Base-by-base conservation (phyloP, 768 basidiomycete genomes). In the Mycena filopes region DNA sequence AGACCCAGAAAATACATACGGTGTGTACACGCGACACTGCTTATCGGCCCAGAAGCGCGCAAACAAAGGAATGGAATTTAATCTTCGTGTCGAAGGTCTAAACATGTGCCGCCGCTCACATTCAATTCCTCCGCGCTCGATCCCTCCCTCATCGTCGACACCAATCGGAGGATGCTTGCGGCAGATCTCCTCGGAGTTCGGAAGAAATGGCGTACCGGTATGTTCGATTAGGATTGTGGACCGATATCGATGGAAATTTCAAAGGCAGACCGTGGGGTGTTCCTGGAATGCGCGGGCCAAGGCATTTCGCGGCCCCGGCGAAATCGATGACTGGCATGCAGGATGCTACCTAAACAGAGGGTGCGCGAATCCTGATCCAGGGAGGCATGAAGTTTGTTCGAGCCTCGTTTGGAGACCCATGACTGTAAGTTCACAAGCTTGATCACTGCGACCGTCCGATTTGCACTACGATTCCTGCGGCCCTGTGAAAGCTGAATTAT, bases 121-220 rank as follows among this genome's bases (percentile, higher is more conserved):
- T 9, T 29, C 36, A 36, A 11, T 36, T 31, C 49, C 20, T 29
- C 31, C 7, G n/a, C 29, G 23, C 56, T 45, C 23, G 43, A 57
- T 47, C 29, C 18, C 33, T 38, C 38, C 46, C 18, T 38, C 28
- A 20, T 43, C 15, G 42, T 45, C 33, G 40, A 60, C 38, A 33
- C 60, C 60, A 61, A 61, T 61, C 60, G 60, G 60, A 61, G 26
- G 51, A 50, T 38, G 20, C 9, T 47, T 28, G 11, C 42, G 28
- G 56, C 12, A 23, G 47, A 25, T 46, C 18, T 31, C 20, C 20
- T 38, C 29, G 23, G 45, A 43, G 43, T 20, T 38, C 29, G 23
- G 45, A 43, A 33, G 45, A 43, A 57, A 57, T 12, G 46, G n/a
- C 21, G 16, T 16, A 47, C 46, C 45, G 38, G 28, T 42, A 55